These are phyloP conservation scores for Rhynchospora tenuis DNA, from an alignment of 176 grass and related monocot genomes.

Conservation along the genomic window DNA sequence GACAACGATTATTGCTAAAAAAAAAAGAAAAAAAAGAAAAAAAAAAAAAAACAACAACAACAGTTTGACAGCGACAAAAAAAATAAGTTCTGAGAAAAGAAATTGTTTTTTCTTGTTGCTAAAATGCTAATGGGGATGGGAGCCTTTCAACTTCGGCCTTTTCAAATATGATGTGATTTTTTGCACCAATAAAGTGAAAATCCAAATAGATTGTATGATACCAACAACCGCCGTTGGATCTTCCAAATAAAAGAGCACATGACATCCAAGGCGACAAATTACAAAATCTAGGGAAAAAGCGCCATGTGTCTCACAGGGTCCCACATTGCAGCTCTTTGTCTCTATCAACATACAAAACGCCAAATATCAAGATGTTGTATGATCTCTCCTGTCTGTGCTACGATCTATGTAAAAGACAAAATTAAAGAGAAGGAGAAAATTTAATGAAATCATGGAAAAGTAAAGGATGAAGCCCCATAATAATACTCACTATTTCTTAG, in stretches of 20 bases:
- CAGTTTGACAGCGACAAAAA: background rate
- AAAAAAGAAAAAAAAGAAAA: no score
- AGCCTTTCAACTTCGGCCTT: background rate
- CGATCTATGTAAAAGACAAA: slow-evolving; percentile 2
- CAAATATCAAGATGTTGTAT: background rate
- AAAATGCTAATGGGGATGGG: background rate
- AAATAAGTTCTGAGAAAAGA: background rate
- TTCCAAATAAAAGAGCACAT: background rate
- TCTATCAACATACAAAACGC: background rate
- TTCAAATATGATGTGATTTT: background rate
- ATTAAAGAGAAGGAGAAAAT: background rate
- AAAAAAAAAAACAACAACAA: no score
- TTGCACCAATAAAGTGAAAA: background rate
- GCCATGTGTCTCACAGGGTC: background rate
- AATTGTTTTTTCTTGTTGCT: background rate
- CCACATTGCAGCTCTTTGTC: background rate
- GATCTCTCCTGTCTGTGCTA: background rate
- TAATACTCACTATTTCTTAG: background rate
- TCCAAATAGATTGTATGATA: background rate
- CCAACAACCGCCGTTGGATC: slow-evolving; percentile 1
- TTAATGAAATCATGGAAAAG: background rate
- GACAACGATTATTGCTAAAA: no score
- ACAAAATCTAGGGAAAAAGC: background rate
- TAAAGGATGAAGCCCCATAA: background rate
- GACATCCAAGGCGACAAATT: background rate